Conservation (phyloP, 805 yeast species). For the Candida nanaspora region DNA sequence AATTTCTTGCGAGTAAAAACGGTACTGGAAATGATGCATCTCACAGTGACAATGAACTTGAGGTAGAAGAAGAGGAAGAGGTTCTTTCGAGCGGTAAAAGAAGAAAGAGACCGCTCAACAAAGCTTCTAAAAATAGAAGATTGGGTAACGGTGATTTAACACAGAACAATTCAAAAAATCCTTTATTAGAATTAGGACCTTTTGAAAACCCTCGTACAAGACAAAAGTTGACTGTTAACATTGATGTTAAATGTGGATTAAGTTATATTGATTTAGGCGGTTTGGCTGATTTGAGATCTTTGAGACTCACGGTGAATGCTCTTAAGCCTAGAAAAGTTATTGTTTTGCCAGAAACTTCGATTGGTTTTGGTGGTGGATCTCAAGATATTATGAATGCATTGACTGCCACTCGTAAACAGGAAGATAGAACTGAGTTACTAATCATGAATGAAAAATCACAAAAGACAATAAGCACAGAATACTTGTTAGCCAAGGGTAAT, state of each 20-base stretch:
- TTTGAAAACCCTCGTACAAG: slow-evolving; percentile 45
- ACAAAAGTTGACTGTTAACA: slow-evolving; percentile 21
- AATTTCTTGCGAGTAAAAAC: slow-evolving; percentile 6
- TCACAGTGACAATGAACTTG: slow-evolving; percentile 12
- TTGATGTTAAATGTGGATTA: slow-evolving; percentile 60
- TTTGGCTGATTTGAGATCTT: slow-evolving; percentile 74
- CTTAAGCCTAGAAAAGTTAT: slow-evolving; percentile 73
- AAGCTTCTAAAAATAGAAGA: slow-evolving; percentile 22
- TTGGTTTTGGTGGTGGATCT: slow-evolving; percentile 16
- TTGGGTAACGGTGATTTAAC: slow-evolving; percentile 21
- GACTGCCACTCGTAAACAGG: slow-evolving; percentile 8
- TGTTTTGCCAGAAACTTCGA: slow-evolving; percentile 25
- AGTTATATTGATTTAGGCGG: slow-evolving; percentile 80
- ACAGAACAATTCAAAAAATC: background rate
- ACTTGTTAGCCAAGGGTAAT: slow-evolving; percentile 29
- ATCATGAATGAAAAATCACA: background rate
- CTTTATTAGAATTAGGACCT: slow-evolving; percentile 36
- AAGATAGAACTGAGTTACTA: background rate
- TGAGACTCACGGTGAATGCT: slow-evolving; percentile 67
- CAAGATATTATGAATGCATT: slow-evolving; percentile 13
- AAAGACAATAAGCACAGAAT: slow-evolving; percentile 17
- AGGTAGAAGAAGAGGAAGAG: slow-evolving; percentile 17
- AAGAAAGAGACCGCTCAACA: slow-evolving; percentile 11
- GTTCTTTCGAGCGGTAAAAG: slow-evolving; percentile 15
- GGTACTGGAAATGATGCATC: slow-evolving; percentile 16